Conservation (phyloP, 192 early-diverging fungal species). For the Radiomyces spectabilis region DNA sequence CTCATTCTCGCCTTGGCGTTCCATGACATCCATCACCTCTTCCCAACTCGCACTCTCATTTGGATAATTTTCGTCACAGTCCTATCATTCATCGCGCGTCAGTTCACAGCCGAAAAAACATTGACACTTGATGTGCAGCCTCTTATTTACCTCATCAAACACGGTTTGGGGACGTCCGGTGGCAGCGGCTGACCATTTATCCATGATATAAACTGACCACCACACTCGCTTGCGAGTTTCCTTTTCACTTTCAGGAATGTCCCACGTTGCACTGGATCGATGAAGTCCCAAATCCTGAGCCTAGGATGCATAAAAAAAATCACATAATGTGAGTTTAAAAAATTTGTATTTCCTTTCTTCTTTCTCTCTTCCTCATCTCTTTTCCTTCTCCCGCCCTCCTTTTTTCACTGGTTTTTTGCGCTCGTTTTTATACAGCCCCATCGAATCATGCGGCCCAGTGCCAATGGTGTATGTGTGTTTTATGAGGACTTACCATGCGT, state of each 20-base stretch:
- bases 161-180: slow-evolving; percentile 52
- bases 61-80: slow-evolving; percentile 26
- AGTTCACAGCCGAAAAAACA: too few species aligned
- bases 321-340: too few species aligned
- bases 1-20: neutral
- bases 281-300: slow-evolving; percentile 78
- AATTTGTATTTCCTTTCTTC: neutral
- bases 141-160: slow-evolving; percentile 22
- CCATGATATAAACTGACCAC: slow-evolving; percentile 73
- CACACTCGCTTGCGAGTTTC: slow-evolving; percentile 66
- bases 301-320: slow-evolving; percentile 2
- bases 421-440: too few species aligned
- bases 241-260: slow-evolving; percentile 44
- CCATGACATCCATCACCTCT: slow-evolving; percentile 23
- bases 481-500: slow-evolving; percentile 5
- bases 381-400: too few species aligned
- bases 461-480: neutral
- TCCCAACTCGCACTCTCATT: slow-evolving; percentile 25
- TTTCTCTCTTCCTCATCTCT: neutral
- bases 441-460: too few species aligned
- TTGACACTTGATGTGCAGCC: too few species aligned
- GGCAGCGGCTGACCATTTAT: slow-evolving; percentile 57
- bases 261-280: slow-evolving; percentile 51
- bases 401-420: neutral
- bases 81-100: too few species aligned